These are phyloP conservation scores for Antitrichia curtipendula DNA, from an alignment of 225 moss, liverwort and hornwort species.

Conservation along the genomic window DNA sequence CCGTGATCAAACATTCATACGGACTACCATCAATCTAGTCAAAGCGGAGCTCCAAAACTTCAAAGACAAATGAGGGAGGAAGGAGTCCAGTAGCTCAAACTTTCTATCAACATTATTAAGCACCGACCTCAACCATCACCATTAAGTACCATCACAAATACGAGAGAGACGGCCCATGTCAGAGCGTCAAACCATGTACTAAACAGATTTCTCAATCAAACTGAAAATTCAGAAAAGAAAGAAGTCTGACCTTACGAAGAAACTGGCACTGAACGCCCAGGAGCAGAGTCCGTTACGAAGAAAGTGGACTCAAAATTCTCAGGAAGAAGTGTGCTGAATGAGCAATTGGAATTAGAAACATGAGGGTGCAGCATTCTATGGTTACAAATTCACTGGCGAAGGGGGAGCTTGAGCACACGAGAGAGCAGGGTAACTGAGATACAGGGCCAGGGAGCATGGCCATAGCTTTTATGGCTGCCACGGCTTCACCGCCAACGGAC, in stretches of 20 bases:
- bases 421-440: background rate
- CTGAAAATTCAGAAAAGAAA: background rate
- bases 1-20: background rate
- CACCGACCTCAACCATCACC: no score
- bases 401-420: rapidly evolving
- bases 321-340: background rate
- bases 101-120: background rate
- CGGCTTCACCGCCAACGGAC: conserved; percentile 20
- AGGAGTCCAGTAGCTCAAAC: background rate
- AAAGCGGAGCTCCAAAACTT: background rate
- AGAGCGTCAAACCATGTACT: background rate
- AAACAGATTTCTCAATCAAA: background rate
- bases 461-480: background rate
- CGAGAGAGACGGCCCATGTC: background rate
- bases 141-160: background rate
- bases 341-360: background rate
- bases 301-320: no score
- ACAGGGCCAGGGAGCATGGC: background rate
- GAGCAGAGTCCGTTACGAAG: background rate
- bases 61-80: background rate
- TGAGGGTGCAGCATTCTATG: background rate
- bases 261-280: background rate
- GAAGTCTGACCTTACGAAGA: background rate
- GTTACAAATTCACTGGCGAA: no score
- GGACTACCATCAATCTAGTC: background rate